These are phyloP conservation scores for Diplogelasinospora grovesii DNA, from an alignment of 495 filamentous ascomycete species.

Conservation along the genomic window DNA sequence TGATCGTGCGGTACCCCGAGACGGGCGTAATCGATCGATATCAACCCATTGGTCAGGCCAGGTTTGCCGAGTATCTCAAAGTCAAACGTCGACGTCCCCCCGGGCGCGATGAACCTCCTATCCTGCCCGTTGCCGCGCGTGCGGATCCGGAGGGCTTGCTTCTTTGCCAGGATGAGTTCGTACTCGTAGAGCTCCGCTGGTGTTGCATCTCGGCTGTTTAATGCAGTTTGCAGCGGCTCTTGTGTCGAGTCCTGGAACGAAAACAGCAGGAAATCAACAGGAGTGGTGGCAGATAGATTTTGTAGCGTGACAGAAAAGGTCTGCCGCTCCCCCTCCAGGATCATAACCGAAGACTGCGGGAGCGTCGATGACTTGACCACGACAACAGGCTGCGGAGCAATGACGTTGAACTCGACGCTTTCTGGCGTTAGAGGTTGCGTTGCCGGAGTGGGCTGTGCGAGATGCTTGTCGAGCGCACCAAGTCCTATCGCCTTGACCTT, in stretches of 20 bases:
- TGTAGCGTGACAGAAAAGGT: constrained; percentile 72
- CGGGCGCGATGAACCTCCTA: constrained; percentile 56
- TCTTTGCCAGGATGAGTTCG: constrained; percentile 66
- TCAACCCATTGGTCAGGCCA: constrained; percentile 69
- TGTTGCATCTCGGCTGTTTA: constrained; percentile 67
- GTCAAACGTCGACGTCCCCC: constrained; percentile 64
- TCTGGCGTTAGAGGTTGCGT: constrained; percentile 37
- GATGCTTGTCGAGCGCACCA: constrained; percentile 44
- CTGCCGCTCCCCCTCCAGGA: constrained; percentile 78
- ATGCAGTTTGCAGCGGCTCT: constrained; percentile 62
- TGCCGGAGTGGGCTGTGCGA: constrained; percentile 23
- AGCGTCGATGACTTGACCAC: constrained; percentile 68
- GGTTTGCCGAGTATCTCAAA: constrained; percentile 82
- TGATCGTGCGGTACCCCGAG: constrained; percentile 58
- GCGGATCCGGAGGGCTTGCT: constrained; percentile 63
- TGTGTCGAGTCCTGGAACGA: constrained; percentile 87
- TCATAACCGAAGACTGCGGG: constrained; percentile 81
- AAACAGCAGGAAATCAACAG: constrained; percentile 78
- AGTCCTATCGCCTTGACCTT: constrained; percentile 74
- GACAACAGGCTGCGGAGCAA: constrained; percentile 69
- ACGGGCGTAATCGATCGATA: constrained; percentile 78
- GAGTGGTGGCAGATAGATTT: constrained; percentile 62
- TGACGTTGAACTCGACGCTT: constrained; percentile 58
- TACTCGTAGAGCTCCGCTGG: constrained; percentile 77
- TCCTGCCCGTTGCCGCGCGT: constrained; percentile 39